Evolutionary conservation across 306 rosid genomes (phyloP).

Genomic region (Alnus rubra): DNA sequence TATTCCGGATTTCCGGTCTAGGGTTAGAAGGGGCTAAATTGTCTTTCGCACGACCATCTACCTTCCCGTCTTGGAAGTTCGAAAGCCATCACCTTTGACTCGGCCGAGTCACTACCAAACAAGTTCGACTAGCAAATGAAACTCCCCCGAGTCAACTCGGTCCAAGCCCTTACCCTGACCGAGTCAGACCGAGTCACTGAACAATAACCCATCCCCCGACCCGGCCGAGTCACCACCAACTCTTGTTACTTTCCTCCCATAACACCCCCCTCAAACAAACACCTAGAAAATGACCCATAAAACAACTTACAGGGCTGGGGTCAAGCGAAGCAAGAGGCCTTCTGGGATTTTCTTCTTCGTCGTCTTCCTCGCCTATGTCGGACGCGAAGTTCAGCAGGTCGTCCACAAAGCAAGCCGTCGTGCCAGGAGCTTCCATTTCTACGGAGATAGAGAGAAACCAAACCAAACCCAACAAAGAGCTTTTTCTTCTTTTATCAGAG

Average conservation of each 20-base stretch:
- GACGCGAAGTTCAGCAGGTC: slow-evolving; percentile 71
- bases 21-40: slow-evolving; percentile 3
- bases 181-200: slow-evolving; percentile 14
- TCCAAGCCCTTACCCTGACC: slow-evolving; percentile 24
- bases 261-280: background rate
- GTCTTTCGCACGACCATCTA: background rate
- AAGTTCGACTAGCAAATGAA: slow-evolving; percentile 1
- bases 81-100: slow-evolving; percentile 1
- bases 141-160: slow-evolving; percentile 32
- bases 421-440: slow-evolving; percentile 60
- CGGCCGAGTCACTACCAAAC: background rate
- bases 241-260: slow-evolving; percentile 6
- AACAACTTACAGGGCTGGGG: slow-evolving; percentile 70
- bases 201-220: slow-evolving; percentile 1
- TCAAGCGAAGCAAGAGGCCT: slow-evolving; percentile 30
- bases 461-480: background rate
- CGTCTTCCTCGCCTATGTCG: slow-evolving; percentile 57
- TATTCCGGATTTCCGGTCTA: background rate
- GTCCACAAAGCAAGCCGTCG: slow-evolving; percentile 44
- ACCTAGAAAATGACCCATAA: background rate
- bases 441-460: slow-evolving; percentile 31
- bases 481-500: slow-evolving; percentile 3
- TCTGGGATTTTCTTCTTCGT: slow-evolving; percentile 41
- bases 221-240: slow-evolving; percentile 16
- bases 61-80: no score